Evolutionary conservation across 75 land plant genomes (phyloP).

Genomic region (Pinus taeda): DNA sequence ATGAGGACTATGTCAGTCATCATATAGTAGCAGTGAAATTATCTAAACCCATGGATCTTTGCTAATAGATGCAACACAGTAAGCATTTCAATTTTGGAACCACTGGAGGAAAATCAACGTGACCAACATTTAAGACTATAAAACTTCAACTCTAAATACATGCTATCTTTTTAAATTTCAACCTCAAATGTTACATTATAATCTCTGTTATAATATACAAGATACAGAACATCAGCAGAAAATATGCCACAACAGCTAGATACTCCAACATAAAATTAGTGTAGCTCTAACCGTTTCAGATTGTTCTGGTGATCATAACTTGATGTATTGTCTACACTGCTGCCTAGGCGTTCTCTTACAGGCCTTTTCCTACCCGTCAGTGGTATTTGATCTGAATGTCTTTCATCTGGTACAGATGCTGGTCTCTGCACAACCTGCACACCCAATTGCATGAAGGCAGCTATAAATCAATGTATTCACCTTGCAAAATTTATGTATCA

Average conservation of each 20-base stretch:
- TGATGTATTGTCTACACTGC: conserved; percentile 15
- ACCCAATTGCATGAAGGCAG: neutral
- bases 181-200: neutral
- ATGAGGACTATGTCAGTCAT: neutral
- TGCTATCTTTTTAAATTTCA: neutral
- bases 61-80: neutral
- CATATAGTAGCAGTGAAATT: neutral
- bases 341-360: conserved; percentile 38
- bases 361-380: conserved; percentile 28
- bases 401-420: conserved; percentile 14
- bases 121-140: neutral
- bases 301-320: conserved; percentile 3
- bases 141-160: neutral
- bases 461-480: neutral
- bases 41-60: neutral
- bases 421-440: conserved; percentile 36
- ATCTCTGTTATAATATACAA: neutral
- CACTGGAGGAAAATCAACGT: neutral
- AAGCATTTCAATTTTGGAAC: neutral
- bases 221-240: neutral
- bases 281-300: conserved; percentile 2
- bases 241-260: neutral
- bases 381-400: conserved; percentile 8
- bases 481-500: neutral
- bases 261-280: neutral